Base-by-base conservation (phyloP, 495 filamentous ascomycete species). In the Aspergillus funiculosus region DNA sequence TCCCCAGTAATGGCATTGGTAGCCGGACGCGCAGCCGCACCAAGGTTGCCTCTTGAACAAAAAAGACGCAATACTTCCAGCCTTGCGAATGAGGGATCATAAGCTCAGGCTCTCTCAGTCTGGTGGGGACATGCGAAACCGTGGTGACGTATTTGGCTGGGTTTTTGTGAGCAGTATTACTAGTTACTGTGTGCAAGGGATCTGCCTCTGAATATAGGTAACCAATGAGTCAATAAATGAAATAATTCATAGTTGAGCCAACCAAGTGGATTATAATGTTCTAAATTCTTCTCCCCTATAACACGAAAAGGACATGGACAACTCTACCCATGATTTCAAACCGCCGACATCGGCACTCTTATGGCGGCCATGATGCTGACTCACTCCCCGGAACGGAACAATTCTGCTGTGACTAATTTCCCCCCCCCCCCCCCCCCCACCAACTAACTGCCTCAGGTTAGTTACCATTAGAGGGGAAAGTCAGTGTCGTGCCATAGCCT, bases 1-100 rank as follows among this genome's bases (percentile, higher is more conserved):
- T 64, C 15, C 51, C 64, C 8, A 57, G 51, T 11, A 66, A 64
- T 57, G 61, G 66, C 8, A 60, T 64, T 47, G 66, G 68, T 22
- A 68, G 61, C 38, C 58, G 66, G n/a, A 71, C 68, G 31, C 66
- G 68, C 31, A 69, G 64, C 51, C 64, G 66, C 14, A 68, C 66
- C 41, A 68, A 71, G 51, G 51, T 41, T 34, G 32, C 57, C 29
- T 61, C 47, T 15, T 52, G 34, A 46, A 29, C 35, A 10, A 9
- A 19, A 27, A 11, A 46, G 9, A 6, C 7, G 9, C 6, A 5
- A 7, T 0, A 5, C 25, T 21, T 34, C 10, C 5, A 14, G 25
- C 25, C 5, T 10, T 5, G 10, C 5, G 5, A 10, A 5, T 26
- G 25, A 39, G 5, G n/a, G 18, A 8, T 9, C 30, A 11, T 37